phyloP scores from a whole-genome alignment of 768 basidiomycete genomes.

The Phylloporus rhodoxanthus region DNA sequence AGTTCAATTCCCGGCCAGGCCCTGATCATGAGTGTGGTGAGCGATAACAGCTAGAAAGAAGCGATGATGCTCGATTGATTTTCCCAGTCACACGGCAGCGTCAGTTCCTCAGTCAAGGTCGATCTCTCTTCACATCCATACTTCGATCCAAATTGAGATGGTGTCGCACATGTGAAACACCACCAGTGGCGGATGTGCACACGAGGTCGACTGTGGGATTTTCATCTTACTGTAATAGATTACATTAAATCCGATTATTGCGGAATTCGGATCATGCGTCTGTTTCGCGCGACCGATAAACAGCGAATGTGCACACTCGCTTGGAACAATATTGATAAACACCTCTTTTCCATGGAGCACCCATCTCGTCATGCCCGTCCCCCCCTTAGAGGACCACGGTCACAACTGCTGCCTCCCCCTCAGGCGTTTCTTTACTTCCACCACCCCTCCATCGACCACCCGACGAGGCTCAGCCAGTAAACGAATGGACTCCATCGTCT shows the following conservation, averaged over 20 bases:
- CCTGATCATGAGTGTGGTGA: too few relatives aligned
- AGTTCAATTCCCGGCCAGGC: slow-evolving; percentile 80
- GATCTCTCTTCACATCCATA: slow-evolving; percentile 7
- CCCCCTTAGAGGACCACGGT: slow-evolving; percentile 22
- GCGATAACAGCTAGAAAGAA: slow-evolving; percentile 21
- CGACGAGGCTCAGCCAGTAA: slow-evolving; percentile 2
- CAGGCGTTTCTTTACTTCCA: slow-evolving; percentile 14
- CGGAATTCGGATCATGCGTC: slow-evolving; percentile 28
- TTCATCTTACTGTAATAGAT: slow-evolving; percentile 1
- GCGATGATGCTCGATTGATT: slow-evolving; percentile 19
- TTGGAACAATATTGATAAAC: slow-evolving; percentile 31
- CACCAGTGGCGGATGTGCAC: too few relatives aligned
- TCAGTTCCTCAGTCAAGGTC: slow-evolving; percentile 14
- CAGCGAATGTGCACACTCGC: slow-evolving; percentile 12
- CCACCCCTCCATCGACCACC: background rate
- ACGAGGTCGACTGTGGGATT: background rate
- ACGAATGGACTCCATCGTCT: slow-evolving; percentile 3
- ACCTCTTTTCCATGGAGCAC: slow-evolving; percentile 17
- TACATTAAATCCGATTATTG: slow-evolving; percentile 23
- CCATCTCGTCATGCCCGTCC: slow-evolving; percentile 16
- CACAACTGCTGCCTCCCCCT: slow-evolving; percentile 19
- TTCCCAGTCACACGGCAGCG: background rate
- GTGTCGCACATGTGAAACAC: slow-evolving; percentile 11
- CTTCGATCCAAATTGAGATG: slow-evolving; percentile 10
- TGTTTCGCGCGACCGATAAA: slow-evolving; percentile 14